Conservation (phyloP, 1,284 basidiomycete species). For the Phylloboletellus chloephorus region DNA sequence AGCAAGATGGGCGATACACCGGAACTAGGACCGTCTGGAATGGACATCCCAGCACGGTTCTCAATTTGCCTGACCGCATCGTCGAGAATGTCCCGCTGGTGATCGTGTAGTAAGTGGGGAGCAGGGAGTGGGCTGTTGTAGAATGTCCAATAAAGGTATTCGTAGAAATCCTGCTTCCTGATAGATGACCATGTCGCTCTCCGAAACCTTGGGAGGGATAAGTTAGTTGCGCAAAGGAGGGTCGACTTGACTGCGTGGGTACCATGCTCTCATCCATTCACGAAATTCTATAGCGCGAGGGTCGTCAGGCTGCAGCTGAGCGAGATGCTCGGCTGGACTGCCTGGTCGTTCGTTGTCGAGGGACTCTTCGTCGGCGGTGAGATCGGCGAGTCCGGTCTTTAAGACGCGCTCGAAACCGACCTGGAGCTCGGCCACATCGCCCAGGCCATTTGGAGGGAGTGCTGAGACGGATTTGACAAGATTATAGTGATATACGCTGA, state of each 20-base stretch:
- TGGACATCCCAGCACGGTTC: constrained; percentile 62
- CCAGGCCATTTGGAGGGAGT: constrained; percentile 42
- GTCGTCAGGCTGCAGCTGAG: constrained; percentile 54
- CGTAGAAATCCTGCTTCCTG: constrained; percentile 56
- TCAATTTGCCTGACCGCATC: constrained; percentile 61
- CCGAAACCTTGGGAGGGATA: constrained; percentile 50
- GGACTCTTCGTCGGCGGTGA: constrained; percentile 54
- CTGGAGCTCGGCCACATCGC: constrained; percentile 52
- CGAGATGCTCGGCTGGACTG: constrained; percentile 57
- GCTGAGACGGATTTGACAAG: constrained; percentile 52
- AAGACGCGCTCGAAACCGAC: constrained; percentile 54
- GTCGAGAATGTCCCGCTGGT: constrained; percentile 49
- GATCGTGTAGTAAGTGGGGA: constrained; percentile 41
- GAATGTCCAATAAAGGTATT: constrained; percentile 84
- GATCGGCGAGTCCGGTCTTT: constrained; percentile 50
- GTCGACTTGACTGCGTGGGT: constrained; percentile 5
- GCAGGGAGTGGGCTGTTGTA: constrained; percentile 62
- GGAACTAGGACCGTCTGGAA: constrained; percentile 61
- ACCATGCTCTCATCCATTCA: constrained; percentile 61
- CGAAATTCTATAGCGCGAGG: constrained; percentile 75
- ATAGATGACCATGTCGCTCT: constrained; percentile 72
- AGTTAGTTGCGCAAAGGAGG: constrained; percentile 6
- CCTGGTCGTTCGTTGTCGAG: constrained; percentile 47
- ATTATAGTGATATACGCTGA: constrained; percentile 66
- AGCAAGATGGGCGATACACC: constrained; percentile 59